Evolutionary conservation across 257 asterid species (phyloP), one percentile per base, ranked within the genome.

Genomic region (Perilla frutescens): DNA sequence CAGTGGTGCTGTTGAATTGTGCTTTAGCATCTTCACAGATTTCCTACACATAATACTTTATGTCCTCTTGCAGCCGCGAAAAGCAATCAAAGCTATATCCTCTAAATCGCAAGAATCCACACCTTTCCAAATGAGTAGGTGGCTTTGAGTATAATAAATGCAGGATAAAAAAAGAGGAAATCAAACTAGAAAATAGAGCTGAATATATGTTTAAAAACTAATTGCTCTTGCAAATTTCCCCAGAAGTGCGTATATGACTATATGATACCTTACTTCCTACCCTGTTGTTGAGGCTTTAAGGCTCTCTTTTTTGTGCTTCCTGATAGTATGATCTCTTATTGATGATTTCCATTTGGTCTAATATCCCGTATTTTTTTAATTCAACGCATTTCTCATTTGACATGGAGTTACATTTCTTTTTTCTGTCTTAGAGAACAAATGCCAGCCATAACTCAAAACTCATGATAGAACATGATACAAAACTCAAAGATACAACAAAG

Each of bases 1-100:
- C 14, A n/a, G 11, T 14, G 26, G 39, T 55, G 50, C 31, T 61
- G 50, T 34, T 62, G 7, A 44, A 26, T 64, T 74, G 59, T 66
- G 70, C 10, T 39, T 15, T 51, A 34, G 66, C 69, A 53, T 37
- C 40, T 54, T 36, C 43, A 40, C 29, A n/a, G 45, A 58, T 31
- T 41, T 50, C 56, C 44, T 43, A 43, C 45, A 7, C 32, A 3
- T 51, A 41, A 12, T 69, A 29, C 43, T 14, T 20, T 67, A 34
- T 69, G 34, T 69, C 39, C 29, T 6, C 37, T 40, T 69, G 43
- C 54, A 66, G 34, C 26, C 59, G 1, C 48, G 13, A 3, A 34
- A 39, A n/a, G 3, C 50, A 40, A 8, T 14, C 12, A 7, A 44
- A 44, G 49, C 39, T 39, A 14, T 39, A 61, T 34, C 29, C 13